Base-by-base conservation (phyloP, 2,329 filamentous ascomycete species). In the Sporothrix dimorphospora region DNA sequence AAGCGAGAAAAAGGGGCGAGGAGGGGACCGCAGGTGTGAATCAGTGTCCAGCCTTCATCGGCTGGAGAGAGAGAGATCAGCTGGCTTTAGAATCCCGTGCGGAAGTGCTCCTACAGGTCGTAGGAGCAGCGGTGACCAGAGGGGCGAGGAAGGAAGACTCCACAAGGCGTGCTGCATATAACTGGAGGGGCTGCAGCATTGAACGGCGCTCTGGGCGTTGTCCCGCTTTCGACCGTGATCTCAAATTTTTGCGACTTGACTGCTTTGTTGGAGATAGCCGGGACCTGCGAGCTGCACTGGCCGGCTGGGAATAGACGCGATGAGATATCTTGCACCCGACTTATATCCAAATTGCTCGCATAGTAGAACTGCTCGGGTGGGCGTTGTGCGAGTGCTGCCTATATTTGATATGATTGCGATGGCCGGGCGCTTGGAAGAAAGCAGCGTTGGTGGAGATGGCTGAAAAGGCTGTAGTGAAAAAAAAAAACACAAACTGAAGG, bases 121-220 rank as follows among this genome's bases (percentile, higher is more conserved):
- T n/a, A 63, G 42, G 24, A 42, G 38, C 57, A 47, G 61, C 61
- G 40, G 61, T 47, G 61, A 47, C 34, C 5, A 24, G 57, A 5
- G 51, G 51, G 12, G 21, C 2, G 24, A 55, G 16, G 42, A 30
- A 49, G 14, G 24, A 19, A 12, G 63, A 34, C 42, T 47, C 63
- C 63, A 66, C 63, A 66, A 49, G 63, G 63, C 42, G 63, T 27
- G 12, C 42, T 66, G 42, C 63, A 66, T 66, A 42, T 38, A 42
- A 21, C n/a, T n/a, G 47, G 19, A 49, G 19, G 47, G 8, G 51
- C 51, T 30, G 51, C 51, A 55, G 3, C 12, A 55, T 27, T 19
- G 19, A 11, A 53, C 4, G 24, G 49, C 6, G n/a, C 49, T 34
- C 47, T 51, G 19, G 30, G 19, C 19, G 3, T 40, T 61, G 30